Base-by-base conservation (phyloP, 108 stramenopile genomes). In the Pseudonitzschia multistriata region DNA sequence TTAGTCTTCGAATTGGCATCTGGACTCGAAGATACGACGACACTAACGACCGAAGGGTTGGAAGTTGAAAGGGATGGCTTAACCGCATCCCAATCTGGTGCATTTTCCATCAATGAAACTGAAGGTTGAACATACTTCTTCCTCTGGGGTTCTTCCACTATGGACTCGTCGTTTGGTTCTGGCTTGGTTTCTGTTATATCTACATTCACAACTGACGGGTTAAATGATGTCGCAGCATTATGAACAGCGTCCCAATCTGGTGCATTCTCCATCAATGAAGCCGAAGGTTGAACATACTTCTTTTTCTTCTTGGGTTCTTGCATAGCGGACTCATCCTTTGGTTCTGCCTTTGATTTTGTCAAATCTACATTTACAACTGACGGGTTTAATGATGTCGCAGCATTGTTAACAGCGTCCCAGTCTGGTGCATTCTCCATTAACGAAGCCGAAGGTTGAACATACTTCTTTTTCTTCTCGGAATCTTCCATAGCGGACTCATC, bases 101-200 rank as follows among this genome's bases (percentile, higher is more conserved):
- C 57, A 59, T 33, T 59, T 13, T 59, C 57, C 57, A 59, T 59
- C 57, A 59, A n/a, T 5, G 57, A 59, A 8, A 33, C 8, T 1
- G 57, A 35, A 30, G 57, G 57, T 35, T 29, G 57, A 36, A 59
- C 57, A 35, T 59, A 59, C 57, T 33, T 59, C 31, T 59, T 59
- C 0, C 5, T 57, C 35, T 59, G 33, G 6, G 17, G 3, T 33
- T 13, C 2, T 13, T 59, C 57, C 0, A 13, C n/a, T 19, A 14
- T 8, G 35, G 31, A 5, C 7, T 59, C 4, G 3, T 33, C 0
- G 13, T 59, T 19, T 59, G n/a, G 17, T 0, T 0, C 33, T 29
- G 14, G 33, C 33, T 36, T 59, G 11, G 31, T 35, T 56, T 6
- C 17, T 56, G n/a, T 14, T 24, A 52, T 2, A 25, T 25, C 57